Evolutionary conservation across 2,329 filamentous ascomycete species (phyloP).

Genomic region (Ustulina deusta): DNA sequence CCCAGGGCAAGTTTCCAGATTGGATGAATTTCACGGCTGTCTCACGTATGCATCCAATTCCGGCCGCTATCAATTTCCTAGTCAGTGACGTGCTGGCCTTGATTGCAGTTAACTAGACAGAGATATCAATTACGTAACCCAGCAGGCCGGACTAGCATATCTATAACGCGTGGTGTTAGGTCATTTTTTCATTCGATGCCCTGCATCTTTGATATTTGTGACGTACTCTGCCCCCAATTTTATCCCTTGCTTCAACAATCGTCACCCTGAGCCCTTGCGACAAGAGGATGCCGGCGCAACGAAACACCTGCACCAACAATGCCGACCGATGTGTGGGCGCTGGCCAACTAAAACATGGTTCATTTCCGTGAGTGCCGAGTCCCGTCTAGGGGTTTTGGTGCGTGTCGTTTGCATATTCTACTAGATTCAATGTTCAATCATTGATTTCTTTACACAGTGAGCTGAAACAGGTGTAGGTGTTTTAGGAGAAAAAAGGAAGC

Average conservation of each 20-base stretch:
- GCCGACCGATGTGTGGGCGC: conserved; percentile 58
- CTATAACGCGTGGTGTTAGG: conserved; percentile 40
- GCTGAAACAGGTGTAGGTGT: too few species aligned
- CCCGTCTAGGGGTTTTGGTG: neutral
- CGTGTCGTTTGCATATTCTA: neutral
- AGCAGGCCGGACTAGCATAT: conserved; percentile 51
- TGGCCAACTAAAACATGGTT: neutral
- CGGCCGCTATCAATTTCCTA: conserved; percentile 57
- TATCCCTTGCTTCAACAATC: conserved; percentile 67
- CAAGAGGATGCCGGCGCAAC: conserved; percentile 67
- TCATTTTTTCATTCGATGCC: neutral
- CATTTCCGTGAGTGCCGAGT: neutral
- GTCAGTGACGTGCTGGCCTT: conserved; percentile 7
- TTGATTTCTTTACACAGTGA: too few species aligned
- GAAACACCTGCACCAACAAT: conserved; percentile 68
- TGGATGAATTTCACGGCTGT: conserved; percentile 64
- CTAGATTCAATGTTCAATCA: neutral
- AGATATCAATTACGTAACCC: conserved; percentile 49
- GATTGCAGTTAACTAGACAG: conserved; percentile 26
- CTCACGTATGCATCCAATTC: conserved; percentile 65
- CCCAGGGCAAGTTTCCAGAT: conserved; percentile 64
- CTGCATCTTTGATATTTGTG: neutral
- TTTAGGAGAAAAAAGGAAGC: too few species aligned
- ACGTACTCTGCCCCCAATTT: conserved; percentile 66
- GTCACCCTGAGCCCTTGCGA: conserved; percentile 66